Conservation (phyloP, 2,329 filamentous ascomycete genomes). For the Lecanicillium sp. region DNA sequence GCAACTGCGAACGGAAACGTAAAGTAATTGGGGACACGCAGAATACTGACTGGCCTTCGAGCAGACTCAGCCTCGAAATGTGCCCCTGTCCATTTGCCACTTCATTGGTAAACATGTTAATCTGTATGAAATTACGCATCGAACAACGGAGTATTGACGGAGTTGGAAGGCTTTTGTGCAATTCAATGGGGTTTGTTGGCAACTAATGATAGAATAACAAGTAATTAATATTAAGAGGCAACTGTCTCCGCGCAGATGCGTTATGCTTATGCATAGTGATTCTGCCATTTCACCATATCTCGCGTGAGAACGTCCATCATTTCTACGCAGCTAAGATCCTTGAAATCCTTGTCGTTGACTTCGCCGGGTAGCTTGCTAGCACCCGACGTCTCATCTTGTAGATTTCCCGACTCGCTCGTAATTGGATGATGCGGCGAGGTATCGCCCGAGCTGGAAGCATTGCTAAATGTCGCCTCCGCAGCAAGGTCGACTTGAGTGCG, state of each 20-base stretch:
- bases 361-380: constrained; percentile 8
- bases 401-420: constrained; percentile 1
- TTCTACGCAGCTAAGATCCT: constrained; percentile 67
- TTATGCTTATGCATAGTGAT: constrained; percentile 53
- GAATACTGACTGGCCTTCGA: constrained; percentile 5
- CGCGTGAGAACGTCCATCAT: constrained; percentile 86
- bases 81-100: too few relatives aligned
- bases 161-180: too few relatives aligned
- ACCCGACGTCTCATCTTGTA: constrained; percentile 10
- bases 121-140: too few relatives aligned
- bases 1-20: too few relatives aligned
- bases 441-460: constrained; percentile 28
- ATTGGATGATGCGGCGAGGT: constrained; percentile 29
- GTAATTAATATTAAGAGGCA: too few relatives aligned
- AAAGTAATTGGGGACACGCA: too few relatives aligned
- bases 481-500: constrained; percentile 84
- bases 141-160: too few relatives aligned
- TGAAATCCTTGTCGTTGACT: constrained; percentile 48
- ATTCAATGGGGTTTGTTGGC: too few relatives aligned
- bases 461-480: constrained; percentile 43
- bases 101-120: too few relatives aligned
- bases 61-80: too few relatives aligned
- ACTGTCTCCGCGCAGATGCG: too few relatives aligned
- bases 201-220: too few relatives aligned
- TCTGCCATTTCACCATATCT: constrained; percentile 79